Base-by-base conservation (phyloP, 169 alveolate species). In the Plasmodium falciparum region DNA sequence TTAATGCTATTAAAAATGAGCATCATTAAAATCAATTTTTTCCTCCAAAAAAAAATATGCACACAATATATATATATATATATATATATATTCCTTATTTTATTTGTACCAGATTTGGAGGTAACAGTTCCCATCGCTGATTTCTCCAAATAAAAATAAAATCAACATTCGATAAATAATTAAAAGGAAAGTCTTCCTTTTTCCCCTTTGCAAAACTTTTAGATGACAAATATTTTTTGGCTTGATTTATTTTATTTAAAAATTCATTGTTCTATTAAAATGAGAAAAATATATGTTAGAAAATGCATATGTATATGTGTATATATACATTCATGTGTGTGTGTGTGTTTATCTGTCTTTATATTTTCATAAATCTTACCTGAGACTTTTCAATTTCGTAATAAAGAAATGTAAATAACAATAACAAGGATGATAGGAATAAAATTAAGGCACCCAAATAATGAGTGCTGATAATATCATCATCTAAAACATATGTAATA, bases 41-140 rank as follows among this genome's bases (percentile, higher is more conserved):
- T 8, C 6, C 45, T 33, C 45, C 45, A 33, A 33, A 33, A 33
- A 33, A 56, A 56, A 13, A 5, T 6, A 54, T 54, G 17, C 0
- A 29, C 2, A 4, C 3, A 29, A 29, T 29, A 29, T 29, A 29
- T 33, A 33, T 33, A 33, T 33, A 33, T 33, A 33, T 33, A 4
- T 33, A 33, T 33, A 4, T 52, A 12, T 29, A 13, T 66, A 13
- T 9, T 66, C 2, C 2, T 47, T 24, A 11, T 20, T 5, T 50
- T 65, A 5, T n/a, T 56, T 22, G 24, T 66, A 78, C 89, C 54
- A 78, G 70, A 43, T 78, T 78, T 20, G 75, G 65, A n/a, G 89
- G 89, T 15, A 78, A 43, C 43, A 78, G 59, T 15, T 78, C 89
- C 89, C 89, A 78, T 33, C 61, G 50, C n/a, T 58, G 50, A 71